These are phyloP conservation scores for Phyllostachys edulis DNA, from an alignment of 176 grass and related monocot species.

Conservation along the genomic window DNA sequence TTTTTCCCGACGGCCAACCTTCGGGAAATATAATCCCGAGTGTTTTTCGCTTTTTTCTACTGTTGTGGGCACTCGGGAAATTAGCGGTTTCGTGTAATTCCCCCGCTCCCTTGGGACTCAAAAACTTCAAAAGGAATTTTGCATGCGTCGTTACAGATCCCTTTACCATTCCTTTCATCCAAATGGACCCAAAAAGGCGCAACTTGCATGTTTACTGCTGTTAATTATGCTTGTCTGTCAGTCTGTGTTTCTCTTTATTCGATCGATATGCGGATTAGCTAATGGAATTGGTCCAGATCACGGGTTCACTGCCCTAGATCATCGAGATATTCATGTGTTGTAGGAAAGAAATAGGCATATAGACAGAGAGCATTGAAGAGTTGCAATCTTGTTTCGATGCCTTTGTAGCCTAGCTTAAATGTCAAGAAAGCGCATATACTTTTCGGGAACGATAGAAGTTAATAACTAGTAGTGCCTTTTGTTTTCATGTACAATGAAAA, in stretches of 20 bases:
- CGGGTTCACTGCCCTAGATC: not conserved
- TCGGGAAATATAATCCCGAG: too few relatives aligned
- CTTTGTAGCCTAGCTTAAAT: constrained; percentile 17
- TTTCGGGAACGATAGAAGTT: constrained; percentile 19
- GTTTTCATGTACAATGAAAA: not conserved
- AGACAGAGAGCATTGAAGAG: not conserved
- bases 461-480: not conserved
- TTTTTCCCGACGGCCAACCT: too few relatives aligned
- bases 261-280: not conserved
- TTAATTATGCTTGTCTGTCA: too few relatives aligned
- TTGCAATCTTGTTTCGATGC: not conserved
- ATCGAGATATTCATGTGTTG: not conserved
- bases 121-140: too few relatives aligned
- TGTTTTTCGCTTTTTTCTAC: too few relatives aligned
- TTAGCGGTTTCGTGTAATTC: too few relatives aligned
- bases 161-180: not conserved
- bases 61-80: too few relatives aligned
- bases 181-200: too few relatives aligned
- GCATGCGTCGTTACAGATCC: too few relatives aligned
- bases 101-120: too few relatives aligned
- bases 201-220: too few relatives aligned
- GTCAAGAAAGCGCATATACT: constrained; percentile 23
- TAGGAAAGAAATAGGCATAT: not conserved
- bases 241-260: not conserved
- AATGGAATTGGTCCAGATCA: not conserved